Base-by-base conservation (phyloP, 495 filamentous ascomycete genomes). In the Lichenothelia convexa region DNA sequence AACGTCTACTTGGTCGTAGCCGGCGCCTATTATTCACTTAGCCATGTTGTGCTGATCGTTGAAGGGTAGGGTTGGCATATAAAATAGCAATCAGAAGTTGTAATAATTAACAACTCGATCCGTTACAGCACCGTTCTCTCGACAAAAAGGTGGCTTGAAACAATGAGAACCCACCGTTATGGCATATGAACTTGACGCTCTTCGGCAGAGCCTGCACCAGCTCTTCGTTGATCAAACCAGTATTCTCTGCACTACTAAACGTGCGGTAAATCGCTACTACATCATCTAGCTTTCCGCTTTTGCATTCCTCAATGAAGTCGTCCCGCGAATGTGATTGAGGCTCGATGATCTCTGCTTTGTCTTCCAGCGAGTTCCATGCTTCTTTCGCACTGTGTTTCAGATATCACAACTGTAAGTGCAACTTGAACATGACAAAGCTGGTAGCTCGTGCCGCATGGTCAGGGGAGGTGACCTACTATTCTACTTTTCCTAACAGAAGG, bases 1-100 rank as follows among this genome's bases (percentile, higher is more conserved):
- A 18, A 83, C 62, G 45, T 86, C 78, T 20, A 89, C 68, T 39
- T 83, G 80, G 45, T 89, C 81, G 50, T 89, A 89, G 2, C 81
- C 81, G 20, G 81, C 81, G 22, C 83, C 73, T 52, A 21, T 5
- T n/a, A n/a, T n/a, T n/a, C n/a, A n/a, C n/a, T n/a, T n/a, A n/a
- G n/a, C n/a, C n/a, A n/a, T n/a, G n/a, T n/a, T n/a, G n/a, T n/a
- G n/a, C n/a, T n/a, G n/a, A n/a, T n/a, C n/a, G n/a, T n/a, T n/a
- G n/a, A n/a, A n/a, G n/a, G n/a, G n/a, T n/a, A n/a, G n/a, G n/a
- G n/a, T n/a, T n/a, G n/a, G n/a, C n/a, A n/a, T n/a, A n/a, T n/a
- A n/a, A n/a, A n/a, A n/a, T n/a, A n/a, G n/a, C n/a, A n/a, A n/a
- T n/a, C n/a, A n/a, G 12, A 13, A 38, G 19, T 12, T 40, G 16